Percentiles rank a stretch among this genome's conserved stretches.
Conservation (phyloP, 441 rosid species). For the Syzygium malaccense region DNA sequence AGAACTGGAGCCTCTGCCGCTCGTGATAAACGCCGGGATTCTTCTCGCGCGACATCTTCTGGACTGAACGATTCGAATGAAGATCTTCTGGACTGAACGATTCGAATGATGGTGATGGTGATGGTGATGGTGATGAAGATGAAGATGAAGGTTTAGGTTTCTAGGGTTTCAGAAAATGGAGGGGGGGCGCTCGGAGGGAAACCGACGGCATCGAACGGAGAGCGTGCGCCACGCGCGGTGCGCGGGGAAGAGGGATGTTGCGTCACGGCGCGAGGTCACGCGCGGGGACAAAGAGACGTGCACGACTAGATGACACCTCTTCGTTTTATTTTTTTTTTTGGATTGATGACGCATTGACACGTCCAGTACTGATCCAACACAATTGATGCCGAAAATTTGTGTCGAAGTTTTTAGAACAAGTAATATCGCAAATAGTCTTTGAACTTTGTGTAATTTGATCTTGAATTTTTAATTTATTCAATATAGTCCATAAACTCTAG, state of each 20-base stretch:
- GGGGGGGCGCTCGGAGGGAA: not conserved
- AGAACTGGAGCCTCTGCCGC: conserved; percentile 69
- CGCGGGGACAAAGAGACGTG: not conserved
- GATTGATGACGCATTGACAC: not conserved
- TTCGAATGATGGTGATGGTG: not conserved
- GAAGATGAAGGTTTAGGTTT: not conserved
- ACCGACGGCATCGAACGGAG: not conserved
- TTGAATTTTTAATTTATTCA: too few species aligned
- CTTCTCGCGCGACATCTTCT: conserved; percentile 26
- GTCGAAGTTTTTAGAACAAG: too few species aligned
- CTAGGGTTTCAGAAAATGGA: not conserved
- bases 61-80: not conserved
- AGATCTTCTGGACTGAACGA: too few species aligned
- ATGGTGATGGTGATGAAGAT: not conserved
- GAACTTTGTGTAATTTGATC: too few species aligned
- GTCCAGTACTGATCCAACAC: not conserved
- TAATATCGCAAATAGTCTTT: too few species aligned
- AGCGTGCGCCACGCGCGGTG: not conserved
- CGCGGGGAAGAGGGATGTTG: not conserved
- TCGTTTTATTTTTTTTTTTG: too few species aligned
- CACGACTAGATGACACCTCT: not conserved
- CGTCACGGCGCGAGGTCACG: not conserved
- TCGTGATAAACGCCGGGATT: conserved; percentile 60
- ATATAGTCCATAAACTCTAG: too few species aligned
- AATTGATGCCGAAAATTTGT: too few species aligned